A percentile compares a stretch with the other conserved stretches of the same genome.
These are phyloP conservation scores for Ophiostoma australiae DNA, from an alignment of 2,329 filamentous ascomycete genomes.

Conservation along the genomic window DNA sequence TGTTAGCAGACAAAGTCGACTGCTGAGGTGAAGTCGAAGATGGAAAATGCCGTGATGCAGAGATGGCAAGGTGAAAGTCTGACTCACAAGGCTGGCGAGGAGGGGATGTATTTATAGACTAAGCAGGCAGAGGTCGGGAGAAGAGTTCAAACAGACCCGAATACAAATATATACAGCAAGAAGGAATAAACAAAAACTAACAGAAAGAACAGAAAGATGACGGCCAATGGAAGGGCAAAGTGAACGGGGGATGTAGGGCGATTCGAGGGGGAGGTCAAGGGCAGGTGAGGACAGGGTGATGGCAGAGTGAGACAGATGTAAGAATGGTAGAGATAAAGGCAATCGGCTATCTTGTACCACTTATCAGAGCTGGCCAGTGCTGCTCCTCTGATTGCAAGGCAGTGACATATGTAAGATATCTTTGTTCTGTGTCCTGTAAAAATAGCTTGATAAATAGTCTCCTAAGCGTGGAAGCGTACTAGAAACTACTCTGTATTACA, in stretches of 20 bases:
- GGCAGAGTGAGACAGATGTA: neutral
- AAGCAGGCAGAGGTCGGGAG: neutral
- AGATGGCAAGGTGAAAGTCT: neutral
- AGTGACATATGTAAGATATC: neutral
- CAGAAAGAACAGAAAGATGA: too few species aligned
- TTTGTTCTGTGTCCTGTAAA: neutral
- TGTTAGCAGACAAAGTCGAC: neutral
- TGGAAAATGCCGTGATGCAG: neutral
- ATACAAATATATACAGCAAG: neutral
- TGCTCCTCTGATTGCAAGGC: neutral
- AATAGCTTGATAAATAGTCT: neutral
- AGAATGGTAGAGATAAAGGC: neutral
- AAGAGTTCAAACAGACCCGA: neutral
- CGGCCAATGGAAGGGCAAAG: neutral
- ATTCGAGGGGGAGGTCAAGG: neutral
- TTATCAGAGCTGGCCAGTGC: neutral
- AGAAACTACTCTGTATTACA: neutral
- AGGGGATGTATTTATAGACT: neutral
- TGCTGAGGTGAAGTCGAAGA: neutral
- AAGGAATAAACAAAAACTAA: neutral
- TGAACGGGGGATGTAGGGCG: conserved; percentile 7
- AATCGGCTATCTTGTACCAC: neutral
- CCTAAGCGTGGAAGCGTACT: neutral
- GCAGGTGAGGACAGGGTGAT: neutral
- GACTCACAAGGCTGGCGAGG: neutral